A percentile compares a stretch with the other conserved stretches of the same genome.
These are phyloP conservation scores for Trichoderma brevicompactum DNA, from an alignment of 2,329 filamentous ascomycete genomes.

Conservation along the genomic window DNA sequence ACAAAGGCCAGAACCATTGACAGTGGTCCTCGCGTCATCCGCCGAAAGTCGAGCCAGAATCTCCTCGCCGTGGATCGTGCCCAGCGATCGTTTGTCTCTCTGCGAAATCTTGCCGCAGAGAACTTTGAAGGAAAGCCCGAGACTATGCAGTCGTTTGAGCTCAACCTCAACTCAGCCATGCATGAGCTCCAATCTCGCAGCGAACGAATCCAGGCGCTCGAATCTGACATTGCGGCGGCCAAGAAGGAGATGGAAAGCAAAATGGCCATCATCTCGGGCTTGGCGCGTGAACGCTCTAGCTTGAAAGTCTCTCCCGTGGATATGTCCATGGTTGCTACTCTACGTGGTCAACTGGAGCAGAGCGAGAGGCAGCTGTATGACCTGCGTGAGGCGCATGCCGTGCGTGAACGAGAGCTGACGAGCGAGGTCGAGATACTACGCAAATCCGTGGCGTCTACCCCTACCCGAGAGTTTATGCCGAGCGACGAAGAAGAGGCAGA, in stretches of 20 bases:
- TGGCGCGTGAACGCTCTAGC: slow-evolving; percentile 91
- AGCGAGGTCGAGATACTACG: slow-evolving; percentile 73
- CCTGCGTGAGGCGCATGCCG: slow-evolving; percentile 72
- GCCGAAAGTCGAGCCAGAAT: slow-evolving; percentile 90
- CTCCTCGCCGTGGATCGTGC: slow-evolving; percentile 86
- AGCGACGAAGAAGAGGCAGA: slow-evolving; percentile 40
- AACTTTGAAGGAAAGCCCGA: slow-evolving; percentile 84
- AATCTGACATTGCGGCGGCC: slow-evolving; percentile 78
- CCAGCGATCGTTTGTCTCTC: slow-evolving; percentile 85
- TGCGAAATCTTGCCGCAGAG: slow-evolving; percentile 85
- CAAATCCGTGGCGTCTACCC: slow-evolving; percentile 49
- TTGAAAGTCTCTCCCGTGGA: slow-evolving; percentile 84
- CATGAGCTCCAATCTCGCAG: slow-evolving; percentile 86
- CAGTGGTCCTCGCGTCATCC: slow-evolving; percentile 74
- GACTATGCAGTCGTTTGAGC: slow-evolving; percentile 87
- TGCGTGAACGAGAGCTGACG: slow-evolving; percentile 74
- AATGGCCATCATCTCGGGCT: slow-evolving; percentile 90
- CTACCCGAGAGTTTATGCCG: slow-evolving; percentile 35
- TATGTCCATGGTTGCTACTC: slow-evolving; percentile 83
- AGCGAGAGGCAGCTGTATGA: slow-evolving; percentile 79
- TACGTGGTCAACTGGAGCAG: slow-evolving; percentile 86
- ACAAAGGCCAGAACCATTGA: slow-evolving; percentile 72
- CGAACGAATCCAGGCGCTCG: slow-evolving; percentile 87
- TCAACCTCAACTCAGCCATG: slow-evolving; percentile 89
- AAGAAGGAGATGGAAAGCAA: slow-evolving; percentile 98